These are phyloP conservation scores for Fusarium nodosum DNA, from an alignment of 2,329 filamentous ascomycete species.

Conservation along the genomic window DNA sequence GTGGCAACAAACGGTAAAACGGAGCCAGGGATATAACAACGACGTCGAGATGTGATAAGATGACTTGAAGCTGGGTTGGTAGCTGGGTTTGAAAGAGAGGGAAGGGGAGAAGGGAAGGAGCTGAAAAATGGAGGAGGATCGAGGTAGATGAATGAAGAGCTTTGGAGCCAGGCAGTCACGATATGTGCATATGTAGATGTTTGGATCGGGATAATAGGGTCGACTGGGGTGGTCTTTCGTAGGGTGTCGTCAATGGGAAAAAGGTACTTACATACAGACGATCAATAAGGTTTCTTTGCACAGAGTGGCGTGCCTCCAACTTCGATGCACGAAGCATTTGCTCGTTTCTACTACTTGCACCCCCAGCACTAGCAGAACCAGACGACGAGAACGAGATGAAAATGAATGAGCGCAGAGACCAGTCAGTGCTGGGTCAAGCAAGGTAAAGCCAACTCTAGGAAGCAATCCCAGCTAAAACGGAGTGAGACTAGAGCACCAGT, in stretches of 20 bases:
- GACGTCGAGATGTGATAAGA: constrained; percentile 6
- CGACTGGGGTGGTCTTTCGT: constrained; percentile 33
- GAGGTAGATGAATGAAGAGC: constrained; percentile 42
- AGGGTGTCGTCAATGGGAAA: constrained; percentile 46
- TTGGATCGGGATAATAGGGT: constrained; percentile 44
- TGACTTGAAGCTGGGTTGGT: constrained; percentile 8
- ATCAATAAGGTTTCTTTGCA: constrained; percentile 49
- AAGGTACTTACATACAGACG: constrained; percentile 21
- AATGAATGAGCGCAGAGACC: constrained; percentile 36
- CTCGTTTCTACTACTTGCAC: constrained; percentile 10
- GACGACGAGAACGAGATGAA: constrained; percentile 25
- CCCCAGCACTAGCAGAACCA: neutral
- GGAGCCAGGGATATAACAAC: constrained; percentile 5
- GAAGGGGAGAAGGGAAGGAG: constrained; percentile 17
- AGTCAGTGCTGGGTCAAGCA: constrained; percentile 19
- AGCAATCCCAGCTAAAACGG: constrained; percentile 11
- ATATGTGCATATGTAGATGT: constrained; percentile 38
- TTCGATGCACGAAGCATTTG: constrained; percentile 33
- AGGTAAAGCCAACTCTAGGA: constrained; percentile 6
- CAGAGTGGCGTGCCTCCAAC: constrained; percentile 46
- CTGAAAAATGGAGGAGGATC: constrained; percentile 35
- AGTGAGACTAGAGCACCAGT: constrained; percentile 21
- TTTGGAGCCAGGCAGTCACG: constrained; percentile 34
- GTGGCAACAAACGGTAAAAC: neutral
- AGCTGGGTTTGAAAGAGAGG: constrained; percentile 22